Conservation (phyloP, 176 grass and related monocot species). For the Coix lacrymajobi region DNA sequence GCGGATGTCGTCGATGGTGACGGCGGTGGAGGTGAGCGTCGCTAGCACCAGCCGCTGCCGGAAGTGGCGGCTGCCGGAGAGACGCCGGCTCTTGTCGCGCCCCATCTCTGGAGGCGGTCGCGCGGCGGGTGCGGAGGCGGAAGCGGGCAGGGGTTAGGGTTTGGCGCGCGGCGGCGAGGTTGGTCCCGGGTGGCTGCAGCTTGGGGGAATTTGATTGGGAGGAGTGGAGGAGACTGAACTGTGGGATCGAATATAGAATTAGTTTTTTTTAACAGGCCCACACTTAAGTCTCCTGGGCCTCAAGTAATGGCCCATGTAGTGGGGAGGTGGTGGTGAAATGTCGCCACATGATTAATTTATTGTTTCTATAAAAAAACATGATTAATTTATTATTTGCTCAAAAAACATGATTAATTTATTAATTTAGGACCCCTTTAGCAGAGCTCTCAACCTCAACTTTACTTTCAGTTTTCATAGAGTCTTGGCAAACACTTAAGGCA, state of each 20-base stretch:
- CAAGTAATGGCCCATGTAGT: background rate
- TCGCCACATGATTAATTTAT: too few relatives aligned
- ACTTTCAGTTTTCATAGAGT: too few relatives aligned
- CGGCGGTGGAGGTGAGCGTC: constrained; percentile 52
- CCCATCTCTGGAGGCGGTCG: constrained; percentile 24
- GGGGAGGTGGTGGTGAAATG: too few relatives aligned
- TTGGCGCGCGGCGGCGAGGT: constrained; percentile 1
- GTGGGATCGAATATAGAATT: too few relatives aligned
- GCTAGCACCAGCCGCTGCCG: constrained; percentile 81
- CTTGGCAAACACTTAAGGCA: too few relatives aligned
- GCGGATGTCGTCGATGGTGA: constrained; percentile 75
- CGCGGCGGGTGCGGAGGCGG: background rate
- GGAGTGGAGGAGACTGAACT: background rate
- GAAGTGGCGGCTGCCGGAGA: constrained; percentile 60
- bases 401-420: too few relatives aligned
- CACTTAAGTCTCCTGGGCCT: background rate
- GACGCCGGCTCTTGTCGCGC: constrained; percentile 22
- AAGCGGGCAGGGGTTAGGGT: constrained; percentile 12
- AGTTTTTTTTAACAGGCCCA: background rate
- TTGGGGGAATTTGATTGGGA: background rate
- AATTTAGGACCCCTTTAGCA: too few relatives aligned
- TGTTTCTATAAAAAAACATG: too few relatives aligned
- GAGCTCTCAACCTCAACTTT: too few relatives aligned
- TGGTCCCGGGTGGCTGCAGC: background rate
- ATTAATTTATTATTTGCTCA: too few relatives aligned